Evolutionary conservation across 495 filamentous ascomycete genomes (phyloP).

Genomic region (Aspergillus sclerotiicarbonarius): DNA sequence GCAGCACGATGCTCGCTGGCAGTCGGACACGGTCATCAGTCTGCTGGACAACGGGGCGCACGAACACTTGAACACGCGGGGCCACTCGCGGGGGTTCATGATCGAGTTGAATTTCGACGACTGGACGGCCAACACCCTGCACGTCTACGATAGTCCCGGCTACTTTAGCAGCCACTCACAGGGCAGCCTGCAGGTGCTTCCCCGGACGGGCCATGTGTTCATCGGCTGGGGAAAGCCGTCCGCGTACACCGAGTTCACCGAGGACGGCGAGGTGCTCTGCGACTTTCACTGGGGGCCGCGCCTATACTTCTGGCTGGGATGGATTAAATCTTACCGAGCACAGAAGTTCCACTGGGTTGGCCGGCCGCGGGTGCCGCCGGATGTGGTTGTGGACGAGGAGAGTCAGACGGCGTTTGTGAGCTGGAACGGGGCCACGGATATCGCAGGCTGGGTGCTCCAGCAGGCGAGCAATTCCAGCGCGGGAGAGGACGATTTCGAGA

Average conservation of each 20-base stretch:
- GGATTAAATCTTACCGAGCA: constrained; percentile 17
- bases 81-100: constrained; percentile 9
- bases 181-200: constrained; percentile 50
- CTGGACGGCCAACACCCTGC: constrained; percentile 26
- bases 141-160: constrained; percentile 33
- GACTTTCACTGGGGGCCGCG: constrained; percentile 15
- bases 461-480: constrained; percentile 2
- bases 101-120: constrained; percentile 31
- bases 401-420: constrained; percentile 19
- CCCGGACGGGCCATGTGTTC: constrained; percentile 40
- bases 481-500: constrained; percentile 4
- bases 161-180: constrained; percentile 45
- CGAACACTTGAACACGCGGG: constrained; percentile 7
- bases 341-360: constrained; percentile 22
- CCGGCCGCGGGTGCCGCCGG: constrained; percentile 11
- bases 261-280: constrained; percentile 44
- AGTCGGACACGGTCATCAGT: constrained; percentile 29
- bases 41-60: constrained; percentile 45
- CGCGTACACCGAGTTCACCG: constrained; percentile 46
- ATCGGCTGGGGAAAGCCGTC: constrained; percentile 50
- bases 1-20: constrained; percentile 52
- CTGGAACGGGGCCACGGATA: constrained; percentile 35
- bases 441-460: constrained; percentile 15
- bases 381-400: constrained; percentile 11
- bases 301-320: constrained; percentile 15